These are phyloP conservation scores for Saccharomycopsis sp. DNA, from an alignment of 805 yeast species.

Conservation along the genomic window DNA sequence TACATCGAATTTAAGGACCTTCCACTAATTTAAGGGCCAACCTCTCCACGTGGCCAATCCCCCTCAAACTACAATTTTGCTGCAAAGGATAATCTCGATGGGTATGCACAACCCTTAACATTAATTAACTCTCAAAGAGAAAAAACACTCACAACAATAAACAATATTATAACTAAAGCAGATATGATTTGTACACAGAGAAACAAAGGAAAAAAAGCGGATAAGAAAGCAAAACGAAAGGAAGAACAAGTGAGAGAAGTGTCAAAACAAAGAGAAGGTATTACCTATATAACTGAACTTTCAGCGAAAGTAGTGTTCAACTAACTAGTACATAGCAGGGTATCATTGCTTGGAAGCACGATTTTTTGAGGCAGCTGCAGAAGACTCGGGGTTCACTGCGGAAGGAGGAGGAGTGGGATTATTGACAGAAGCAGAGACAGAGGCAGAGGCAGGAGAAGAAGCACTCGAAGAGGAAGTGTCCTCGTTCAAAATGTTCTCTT, in stretches of 20 bases:
- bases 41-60: too few species aligned
- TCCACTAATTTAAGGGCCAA: too few species aligned
- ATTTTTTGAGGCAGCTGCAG: not conserved
- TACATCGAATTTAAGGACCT: too few species aligned
- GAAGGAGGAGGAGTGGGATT: not conserved
- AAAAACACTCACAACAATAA: not conserved
- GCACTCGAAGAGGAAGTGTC: not conserved
- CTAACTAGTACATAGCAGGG: not conserved
- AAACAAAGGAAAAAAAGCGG: not conserved
- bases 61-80: too few species aligned
- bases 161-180: too few species aligned
- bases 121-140: too few species aligned
- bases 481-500: conserved; percentile 6
- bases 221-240: not conserved
- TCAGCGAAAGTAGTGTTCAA: too few species aligned
- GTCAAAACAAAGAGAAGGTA: not conserved
- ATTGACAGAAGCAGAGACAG: not conserved
- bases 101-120: too few species aligned
- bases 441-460: not conserved
- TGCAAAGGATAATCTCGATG: too few species aligned
- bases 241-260: too few species aligned
- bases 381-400: not conserved
- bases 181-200: not conserved
- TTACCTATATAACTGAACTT: not conserved
- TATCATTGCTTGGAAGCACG: not conserved